Evolutionary conservation across 352 stramenopile genomes (phyloP).

Genomic region (Phytophthora multivora): DNA sequence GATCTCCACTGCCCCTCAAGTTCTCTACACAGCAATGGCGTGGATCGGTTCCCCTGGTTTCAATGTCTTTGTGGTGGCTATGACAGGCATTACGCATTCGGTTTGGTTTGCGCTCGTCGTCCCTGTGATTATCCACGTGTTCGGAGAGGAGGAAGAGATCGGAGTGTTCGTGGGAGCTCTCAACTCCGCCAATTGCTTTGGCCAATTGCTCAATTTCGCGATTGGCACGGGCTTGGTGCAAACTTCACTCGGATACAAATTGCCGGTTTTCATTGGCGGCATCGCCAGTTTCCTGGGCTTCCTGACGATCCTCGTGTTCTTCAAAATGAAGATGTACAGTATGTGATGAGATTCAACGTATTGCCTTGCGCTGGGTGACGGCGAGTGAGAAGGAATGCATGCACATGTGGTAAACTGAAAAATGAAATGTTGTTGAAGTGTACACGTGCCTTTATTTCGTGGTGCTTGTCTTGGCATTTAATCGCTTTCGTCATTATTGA

Average conservation of each 20-base stretch:
- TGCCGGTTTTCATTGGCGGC: conserved; percentile 46
- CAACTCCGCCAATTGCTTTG: conserved; percentile 57
- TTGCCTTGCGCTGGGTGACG: no score
- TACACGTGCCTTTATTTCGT: background rate
- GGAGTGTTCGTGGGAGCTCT: conserved; percentile 50
- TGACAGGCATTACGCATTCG: conserved; percentile 39
- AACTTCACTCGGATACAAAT: conserved; percentile 41
- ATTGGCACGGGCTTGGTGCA: conserved; percentile 34
- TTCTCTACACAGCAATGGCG: conserved; percentile 39
- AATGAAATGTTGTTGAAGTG: background rate
- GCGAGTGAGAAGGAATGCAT: no score
- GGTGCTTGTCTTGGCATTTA: conserved; percentile 1
- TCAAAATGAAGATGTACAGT: conserved; percentile 49
- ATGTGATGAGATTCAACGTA: conserved; percentile 24
- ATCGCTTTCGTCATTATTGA: conserved; percentile 11
- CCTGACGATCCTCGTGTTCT: conserved; percentile 38
- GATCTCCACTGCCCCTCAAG: conserved; percentile 38
- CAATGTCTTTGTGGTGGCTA: conserved; percentile 37
- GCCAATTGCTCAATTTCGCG: conserved; percentile 43
- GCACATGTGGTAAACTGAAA: background rate
- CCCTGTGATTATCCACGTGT: conserved; percentile 52
- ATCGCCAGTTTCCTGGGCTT: conserved; percentile 34
- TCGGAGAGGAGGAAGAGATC: conserved; percentile 42
- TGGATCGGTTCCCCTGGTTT: conserved; percentile 27
- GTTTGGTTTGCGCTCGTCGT: conserved; percentile 50